Evolutionary conservation across 345 rosid species (phyloP), one percentile per base, ranked within the genome.

Genomic region (Atalantia buxifolia): DNA sequence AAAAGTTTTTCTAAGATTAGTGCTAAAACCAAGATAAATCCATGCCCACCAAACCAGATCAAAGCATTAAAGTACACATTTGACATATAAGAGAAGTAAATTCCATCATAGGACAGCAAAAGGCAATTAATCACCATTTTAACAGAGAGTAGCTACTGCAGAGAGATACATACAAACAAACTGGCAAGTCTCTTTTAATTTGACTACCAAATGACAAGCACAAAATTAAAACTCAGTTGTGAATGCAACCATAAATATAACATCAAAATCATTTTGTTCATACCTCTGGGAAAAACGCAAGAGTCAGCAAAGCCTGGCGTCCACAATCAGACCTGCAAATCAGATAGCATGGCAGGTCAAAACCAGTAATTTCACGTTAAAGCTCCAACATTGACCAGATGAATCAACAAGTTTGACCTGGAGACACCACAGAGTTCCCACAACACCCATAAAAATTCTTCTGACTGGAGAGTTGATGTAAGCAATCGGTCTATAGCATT

Each of bases 351-450:
- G 28, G 76, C 70, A 48, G 22, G 40, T 76, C 65, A 82, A 76
- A 71, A 40, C 65, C 79, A 76, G 9, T 9, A 78, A 50, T 56
- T 48, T n/a, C 50, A 24, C 59, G 40, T 56, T 63, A 56, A 27
- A 71, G 53, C 31, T 48, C 64, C 71, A 33, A 60, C 70, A 69
- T 35, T 16, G 67, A 72, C 74, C 19, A 79, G 65, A 60, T 24
- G 48, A 19, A 22, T 10, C 55, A 70, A 50, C 28, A 9, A 74
- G 31, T 53, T 76, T 69, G 78, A 94, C 99, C 99, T 96, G 45
- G 97, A 92, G 57, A 94, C 88, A 74, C 92, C 98, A 84, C 97
- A 95, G 53, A 96, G 89, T 86, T 96, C 99, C 99, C 99, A 94
- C 67, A 94, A 86, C 74, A 90, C 94, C 98, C 98, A 92, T 66